Conservation (phyloP, 495 filamentous ascomycete genomes). For the Sporormia fimetaria region DNA sequence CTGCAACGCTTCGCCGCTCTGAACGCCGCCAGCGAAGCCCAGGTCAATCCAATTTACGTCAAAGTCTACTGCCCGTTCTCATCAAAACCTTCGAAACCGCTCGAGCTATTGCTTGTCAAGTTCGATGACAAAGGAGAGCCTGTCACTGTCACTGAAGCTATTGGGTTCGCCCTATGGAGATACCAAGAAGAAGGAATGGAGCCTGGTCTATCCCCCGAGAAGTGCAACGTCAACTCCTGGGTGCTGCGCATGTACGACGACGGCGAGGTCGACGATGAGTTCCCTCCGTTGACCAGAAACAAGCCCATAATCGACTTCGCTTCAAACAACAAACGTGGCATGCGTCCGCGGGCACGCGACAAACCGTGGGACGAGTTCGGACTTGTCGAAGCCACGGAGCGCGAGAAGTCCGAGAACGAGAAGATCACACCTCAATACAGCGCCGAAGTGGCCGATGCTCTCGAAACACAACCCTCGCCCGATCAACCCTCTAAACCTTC, state of each 20-base stretch:
- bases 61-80: slow-evolving; percentile 84
- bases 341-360: slow-evolving; percentile 59
- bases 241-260: slow-evolving; percentile 89
- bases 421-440: slow-evolving; percentile 59
- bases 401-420: slow-evolving; percentile 69
- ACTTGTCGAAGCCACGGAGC: slow-evolving; percentile 66
- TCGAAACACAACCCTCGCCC: slow-evolving; percentile 27
- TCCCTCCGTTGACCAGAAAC: slow-evolving; percentile 71
- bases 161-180: slow-evolving; percentile 77
- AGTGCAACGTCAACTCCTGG: slow-evolving; percentile 84
- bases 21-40: slow-evolving; percentile 68
- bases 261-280: slow-evolving; percentile 92
- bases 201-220: slow-evolving; percentile 55
- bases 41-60: slow-evolving; percentile 59
- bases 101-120: slow-evolving; percentile 54
- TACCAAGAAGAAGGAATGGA: slow-evolving; percentile 73
- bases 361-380: slow-evolving; percentile 92
- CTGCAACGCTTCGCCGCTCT: slow-evolving; percentile 78
- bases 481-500: slow-evolving; percentile 7
- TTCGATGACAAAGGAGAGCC: slow-evolving; percentile 56
- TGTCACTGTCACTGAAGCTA: slow-evolving; percentile 79
- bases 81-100: slow-evolving; percentile 45
- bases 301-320: slow-evolving; percentile 76
- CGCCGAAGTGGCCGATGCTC: slow-evolving; percentile 40
- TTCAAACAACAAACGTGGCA: slow-evolving; percentile 72